These are phyloP conservation scores for Globisporangium apiculatum DNA, from an alignment of 352 stramenopile species.

Conservation along the genomic window DNA sequence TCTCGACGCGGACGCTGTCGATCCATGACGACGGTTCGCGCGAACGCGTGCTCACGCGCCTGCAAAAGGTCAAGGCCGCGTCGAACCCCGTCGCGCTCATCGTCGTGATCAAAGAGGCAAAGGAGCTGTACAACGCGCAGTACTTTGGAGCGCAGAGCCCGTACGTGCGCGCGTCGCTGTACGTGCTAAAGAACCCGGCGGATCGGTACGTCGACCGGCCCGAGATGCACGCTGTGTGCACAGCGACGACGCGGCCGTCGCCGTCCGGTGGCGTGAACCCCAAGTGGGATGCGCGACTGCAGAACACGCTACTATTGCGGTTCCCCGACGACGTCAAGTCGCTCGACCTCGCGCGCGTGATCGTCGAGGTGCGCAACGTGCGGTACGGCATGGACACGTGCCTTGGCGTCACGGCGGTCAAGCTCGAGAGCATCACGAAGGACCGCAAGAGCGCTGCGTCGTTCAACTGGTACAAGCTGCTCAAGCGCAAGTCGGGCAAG, in stretches of 20 bases:
- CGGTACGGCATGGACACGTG: constrained; percentile 82
- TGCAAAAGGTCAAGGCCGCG: constrained; percentile 76
- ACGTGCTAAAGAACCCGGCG: constrained; percentile 75
- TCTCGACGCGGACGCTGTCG: constrained; percentile 55
- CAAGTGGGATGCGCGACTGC: constrained; percentile 65
- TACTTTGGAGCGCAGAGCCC: constrained; percentile 83
- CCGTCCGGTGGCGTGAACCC: constrained; percentile 65
- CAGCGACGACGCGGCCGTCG: constrained; percentile 69
- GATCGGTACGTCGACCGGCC: constrained; percentile 71
- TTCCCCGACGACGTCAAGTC: constrained; percentile 55
- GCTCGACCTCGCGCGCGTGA: constrained; percentile 65
- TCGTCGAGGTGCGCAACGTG: constrained; percentile 84
- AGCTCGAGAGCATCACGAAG: constrained; percentile 74
- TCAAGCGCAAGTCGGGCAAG: constrained; percentile 70
- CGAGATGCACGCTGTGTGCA: constrained; percentile 73
- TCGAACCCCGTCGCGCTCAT: constrained; percentile 76
- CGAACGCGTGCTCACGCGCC: constrained; percentile 44
- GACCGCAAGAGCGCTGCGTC: constrained; percentile 63
- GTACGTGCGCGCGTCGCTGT: constrained; percentile 77
- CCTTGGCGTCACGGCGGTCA: constrained; percentile 75
- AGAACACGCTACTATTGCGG: constrained; percentile 73
- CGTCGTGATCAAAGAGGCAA: constrained; percentile 71
- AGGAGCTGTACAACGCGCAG: constrained; percentile 79
- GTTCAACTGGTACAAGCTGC: constrained; percentile 86
- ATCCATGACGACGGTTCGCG: constrained; percentile 39